Base-by-base conservation (phyloP, 345 rosid species). In the Brassica rapa region DNA sequence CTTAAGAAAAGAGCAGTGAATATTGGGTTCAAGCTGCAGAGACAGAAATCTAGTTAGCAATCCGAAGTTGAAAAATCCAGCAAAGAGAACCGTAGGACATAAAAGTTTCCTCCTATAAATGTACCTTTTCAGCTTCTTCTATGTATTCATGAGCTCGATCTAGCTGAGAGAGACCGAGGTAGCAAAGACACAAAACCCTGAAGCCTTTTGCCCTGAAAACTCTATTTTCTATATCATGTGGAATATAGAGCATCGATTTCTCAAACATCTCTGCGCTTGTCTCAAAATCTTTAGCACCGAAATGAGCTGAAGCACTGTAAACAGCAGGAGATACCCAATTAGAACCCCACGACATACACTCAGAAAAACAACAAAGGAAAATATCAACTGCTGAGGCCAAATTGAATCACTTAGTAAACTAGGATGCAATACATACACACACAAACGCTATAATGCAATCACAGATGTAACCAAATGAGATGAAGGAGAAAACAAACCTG, bases 101-200 rank as follows among this genome's bases (percentile, higher is more conserved):
- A 56, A 0, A 61, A 73, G 12, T 61, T 64, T 59, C 5, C 2
- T 14, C 24, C 27, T 25, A 73, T 14, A 10, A 80, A 63, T 35
- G 23, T 83, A 95, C 99, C 96, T 90, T 90, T 77, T 89, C 94
- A 80, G 98, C 99, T 82, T 95, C 96, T 57, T 77, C 86, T 41
- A 93, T 85, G 82, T 95, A 91, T 71, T 95, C 98, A 73, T 74
- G 87, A 83, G 99, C 97, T 87, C 87, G 89, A 83, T 93, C 97
- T 27, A 90, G 87, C 86, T 86, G 89, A 80, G 81, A 83, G 68
- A 90, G 93, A 32, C 89, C 99, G 15, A 95, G 91, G 81, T 90
- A 85, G 86, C 98, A 95, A 62, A 93, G 95, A 82, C 97, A 89
- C 85, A 95, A 79, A 74, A 93, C 97, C 84, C 98, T 89, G 81